phyloP scores from a whole-genome alignment of 164 flowering plant species.

The Vitis rotundifolia region DNA sequence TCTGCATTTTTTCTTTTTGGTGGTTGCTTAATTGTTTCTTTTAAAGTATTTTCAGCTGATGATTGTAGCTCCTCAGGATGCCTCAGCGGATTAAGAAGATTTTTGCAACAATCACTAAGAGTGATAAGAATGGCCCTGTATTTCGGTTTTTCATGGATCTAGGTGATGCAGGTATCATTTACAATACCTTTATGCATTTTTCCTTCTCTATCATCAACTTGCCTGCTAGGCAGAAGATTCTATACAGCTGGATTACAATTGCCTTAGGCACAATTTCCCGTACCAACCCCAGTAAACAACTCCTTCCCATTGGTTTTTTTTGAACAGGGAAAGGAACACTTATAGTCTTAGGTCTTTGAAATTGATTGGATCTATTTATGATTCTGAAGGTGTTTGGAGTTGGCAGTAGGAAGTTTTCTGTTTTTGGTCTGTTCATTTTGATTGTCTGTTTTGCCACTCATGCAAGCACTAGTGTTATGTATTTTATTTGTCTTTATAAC shows the following conservation, averaged over 20 bases:
- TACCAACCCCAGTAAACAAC: not conserved
- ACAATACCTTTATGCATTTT: not conserved
- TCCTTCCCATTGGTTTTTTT: not conserved
- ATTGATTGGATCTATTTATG: not conserved
- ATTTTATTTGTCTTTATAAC: not conserved
- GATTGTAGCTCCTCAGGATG: conserved; percentile 38
- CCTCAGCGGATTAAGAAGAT: conserved; percentile 88
- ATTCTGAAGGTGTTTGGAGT: not conserved
- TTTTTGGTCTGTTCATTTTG: not conserved
- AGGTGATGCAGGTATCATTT: conserved; percentile 83
- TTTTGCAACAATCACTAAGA: conserved; percentile 57
- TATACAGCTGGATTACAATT: not conserved
- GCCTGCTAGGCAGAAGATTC: not conserved
- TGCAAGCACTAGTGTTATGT: not conserved
- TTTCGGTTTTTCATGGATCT: conserved; percentile 95
- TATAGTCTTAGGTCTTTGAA: no score
- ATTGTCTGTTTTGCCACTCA: not conserved
- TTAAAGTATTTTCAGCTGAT: not conserved
- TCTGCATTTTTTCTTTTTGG: not conserved
- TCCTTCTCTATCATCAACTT: not conserved
- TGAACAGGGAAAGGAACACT: no score
- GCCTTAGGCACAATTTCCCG: not conserved
- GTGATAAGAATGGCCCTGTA: conserved; percentile 75
- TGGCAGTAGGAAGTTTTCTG: not conserved
- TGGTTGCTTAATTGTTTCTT: not conserved